Conservation (phyloP, 768 basidiomycete species). For the Mycena alexandri region DNA sequence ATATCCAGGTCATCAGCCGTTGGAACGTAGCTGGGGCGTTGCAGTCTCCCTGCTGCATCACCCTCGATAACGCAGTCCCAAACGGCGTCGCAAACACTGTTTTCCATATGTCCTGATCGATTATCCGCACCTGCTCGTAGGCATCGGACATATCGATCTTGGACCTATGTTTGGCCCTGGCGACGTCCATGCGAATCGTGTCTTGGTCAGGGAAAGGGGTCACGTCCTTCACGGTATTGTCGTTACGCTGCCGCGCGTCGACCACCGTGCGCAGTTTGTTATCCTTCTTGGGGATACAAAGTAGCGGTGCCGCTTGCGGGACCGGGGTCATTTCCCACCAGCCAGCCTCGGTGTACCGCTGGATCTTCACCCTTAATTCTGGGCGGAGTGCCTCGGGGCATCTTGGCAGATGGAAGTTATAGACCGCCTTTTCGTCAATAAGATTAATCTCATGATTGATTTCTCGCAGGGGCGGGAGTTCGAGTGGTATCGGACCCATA, state of each 20-base stretch:
- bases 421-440: slow-evolving; percentile 40
- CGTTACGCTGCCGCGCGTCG: slow-evolving; percentile 52
- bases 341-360: background rate
- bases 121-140: slow-evolving; percentile 50
- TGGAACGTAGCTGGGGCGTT: slow-evolving; percentile 61
- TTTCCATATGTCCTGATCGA: slow-evolving; percentile 38
- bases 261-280: slow-evolving; percentile 49
- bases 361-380: too few species aligned
- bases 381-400: too few species aligned
- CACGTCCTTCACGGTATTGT: slow-evolving; percentile 55
- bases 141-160: too few species aligned
- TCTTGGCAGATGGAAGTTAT: too few species aligned
- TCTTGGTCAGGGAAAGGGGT: too few species aligned
- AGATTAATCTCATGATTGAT: slow-evolving; percentile 44
- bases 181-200: too few species aligned
- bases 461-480: too few species aligned
- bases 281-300: slow-evolving; percentile 44
- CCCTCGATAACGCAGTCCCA: slow-evolving; percentile 44
- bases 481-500: background rate
- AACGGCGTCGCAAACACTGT: slow-evolving; percentile 43
- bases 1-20: slow-evolving; percentile 55
- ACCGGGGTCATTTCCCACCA: slow-evolving; percentile 32
- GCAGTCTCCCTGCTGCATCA: too few species aligned
- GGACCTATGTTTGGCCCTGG: too few species aligned
- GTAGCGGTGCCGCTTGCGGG: slow-evolving; percentile 41